Evolutionary conservation across 305 asterid genomes (phyloP).

Genomic region (Rubia occidens): DNA sequence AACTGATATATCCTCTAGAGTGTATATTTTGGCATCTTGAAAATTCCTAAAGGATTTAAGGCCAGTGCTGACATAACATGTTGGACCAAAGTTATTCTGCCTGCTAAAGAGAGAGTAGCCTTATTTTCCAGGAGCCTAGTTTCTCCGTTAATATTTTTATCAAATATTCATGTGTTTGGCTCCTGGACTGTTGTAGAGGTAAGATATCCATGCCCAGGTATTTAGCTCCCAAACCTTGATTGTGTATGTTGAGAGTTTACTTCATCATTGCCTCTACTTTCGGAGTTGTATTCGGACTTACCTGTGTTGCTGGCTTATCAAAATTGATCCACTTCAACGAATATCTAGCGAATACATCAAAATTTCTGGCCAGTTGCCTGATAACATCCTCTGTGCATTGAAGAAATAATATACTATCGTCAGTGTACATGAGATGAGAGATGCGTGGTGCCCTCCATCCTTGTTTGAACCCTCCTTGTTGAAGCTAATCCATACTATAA

Average conservation of each 20-base stretch:
- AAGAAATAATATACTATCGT: background rate
- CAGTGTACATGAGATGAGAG: background rate
- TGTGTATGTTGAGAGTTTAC: too few species aligned
- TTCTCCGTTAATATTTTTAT: too few species aligned
- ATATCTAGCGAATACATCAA: background rate
- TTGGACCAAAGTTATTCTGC: background rate
- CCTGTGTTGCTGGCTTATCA: background rate
- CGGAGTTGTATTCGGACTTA: background rate
- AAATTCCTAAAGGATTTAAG: background rate
- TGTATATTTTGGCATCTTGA: background rate
- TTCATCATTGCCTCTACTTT: background rate
- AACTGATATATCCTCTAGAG: background rate
- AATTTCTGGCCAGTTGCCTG: background rate
- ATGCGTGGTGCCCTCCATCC: background rate
- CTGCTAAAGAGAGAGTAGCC: background rate
- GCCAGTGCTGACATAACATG: background rate
- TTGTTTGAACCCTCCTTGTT: background rate
- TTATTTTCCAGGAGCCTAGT: background rate
- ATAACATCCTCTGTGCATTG: too few species aligned
- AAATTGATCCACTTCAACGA: background rate
- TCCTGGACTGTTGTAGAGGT: too few species aligned
- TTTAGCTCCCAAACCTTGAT: background rate
- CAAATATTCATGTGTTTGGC: too few species aligned
- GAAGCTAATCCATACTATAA: too few species aligned
- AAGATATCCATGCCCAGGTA: background rate